Conservation (phyloP, 2,329 filamentous ascomycete genomes). For the Colletotrichum australisinense region DNA sequence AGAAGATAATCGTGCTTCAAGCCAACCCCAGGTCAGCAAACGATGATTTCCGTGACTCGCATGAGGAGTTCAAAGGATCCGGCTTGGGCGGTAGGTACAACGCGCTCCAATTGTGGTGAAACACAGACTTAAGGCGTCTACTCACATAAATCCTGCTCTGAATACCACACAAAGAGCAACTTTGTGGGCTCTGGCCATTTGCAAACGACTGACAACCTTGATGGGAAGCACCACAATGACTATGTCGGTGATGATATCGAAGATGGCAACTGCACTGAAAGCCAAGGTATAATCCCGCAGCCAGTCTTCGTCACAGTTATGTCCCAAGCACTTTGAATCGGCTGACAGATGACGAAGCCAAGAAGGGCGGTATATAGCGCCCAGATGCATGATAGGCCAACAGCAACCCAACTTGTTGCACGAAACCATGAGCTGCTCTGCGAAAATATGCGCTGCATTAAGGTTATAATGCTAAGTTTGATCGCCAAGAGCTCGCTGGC, state of each 20-base stretch:
- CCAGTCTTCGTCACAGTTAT: conserved; percentile 28
- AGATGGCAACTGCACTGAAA: conserved; percentile 35
- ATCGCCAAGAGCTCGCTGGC: neutral
- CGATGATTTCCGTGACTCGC: too few relatives aligned
- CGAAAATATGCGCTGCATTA: conserved; percentile 19
- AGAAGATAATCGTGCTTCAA: conserved; percentile 35
- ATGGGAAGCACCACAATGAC: conserved; percentile 35
- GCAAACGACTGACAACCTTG: conserved; percentile 29
- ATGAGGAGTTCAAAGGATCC: too few relatives aligned
- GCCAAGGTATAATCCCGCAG: conserved; percentile 34
- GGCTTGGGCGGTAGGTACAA: too few relatives aligned
- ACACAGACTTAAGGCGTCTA: neutral
- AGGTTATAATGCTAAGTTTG: conserved; percentile 17
- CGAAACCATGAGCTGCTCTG: neutral
- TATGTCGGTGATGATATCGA: conserved; percentile 39
- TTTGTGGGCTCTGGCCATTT: conserved; percentile 34
- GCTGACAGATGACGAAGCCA: conserved; percentile 48
- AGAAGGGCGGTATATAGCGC: conserved; percentile 6
- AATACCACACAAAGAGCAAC: conserved; percentile 35
- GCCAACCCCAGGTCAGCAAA: neutral
- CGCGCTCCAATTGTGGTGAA: too few relatives aligned
- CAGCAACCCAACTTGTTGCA: neutral
- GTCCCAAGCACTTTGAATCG: conserved; percentile 47
- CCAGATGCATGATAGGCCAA: conserved; percentile 7
- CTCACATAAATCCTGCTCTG: conserved; percentile 36